Percentiles rank a stretch among this genome's conserved stretches.
Conservation (phyloP, 495 filamentous ascomycete species). For the Neurospora sp. region DNA sequence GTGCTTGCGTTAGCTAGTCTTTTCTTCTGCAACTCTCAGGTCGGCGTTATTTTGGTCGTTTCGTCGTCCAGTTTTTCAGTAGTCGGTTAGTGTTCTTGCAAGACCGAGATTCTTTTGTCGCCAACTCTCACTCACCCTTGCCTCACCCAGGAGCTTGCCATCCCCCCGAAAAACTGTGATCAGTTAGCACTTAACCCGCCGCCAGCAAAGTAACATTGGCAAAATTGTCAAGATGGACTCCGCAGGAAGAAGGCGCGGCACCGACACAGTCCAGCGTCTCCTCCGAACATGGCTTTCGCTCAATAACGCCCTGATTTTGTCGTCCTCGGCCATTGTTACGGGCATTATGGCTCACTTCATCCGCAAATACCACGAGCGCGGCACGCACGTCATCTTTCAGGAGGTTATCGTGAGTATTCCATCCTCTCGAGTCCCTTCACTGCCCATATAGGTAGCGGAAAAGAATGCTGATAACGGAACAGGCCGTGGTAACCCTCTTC, state of each 20-base stretch:
- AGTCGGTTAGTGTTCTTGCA: not conserved
- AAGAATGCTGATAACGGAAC: not conserved
- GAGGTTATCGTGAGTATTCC: slow-evolving; percentile 16
- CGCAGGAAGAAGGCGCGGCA: not conserved
- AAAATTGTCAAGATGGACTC: not conserved
- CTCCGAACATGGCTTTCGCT: slow-evolving; percentile 8
- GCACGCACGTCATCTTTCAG: slow-evolving; percentile 13
- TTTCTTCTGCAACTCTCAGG: not conserved
- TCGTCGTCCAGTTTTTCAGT: not conserved
- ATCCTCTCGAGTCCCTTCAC: not conserved
- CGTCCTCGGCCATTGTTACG: slow-evolving; percentile 17
- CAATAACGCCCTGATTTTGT: slow-evolving; percentile 16
- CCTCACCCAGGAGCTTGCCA: not conserved
- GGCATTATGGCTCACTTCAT: slow-evolving; percentile 19
- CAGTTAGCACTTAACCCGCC: not conserved
- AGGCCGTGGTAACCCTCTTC: slow-evolving; percentile 17
- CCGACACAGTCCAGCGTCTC: slow-evolving; percentile 2
- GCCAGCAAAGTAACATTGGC: not conserved
- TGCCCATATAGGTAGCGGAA: not conserved
- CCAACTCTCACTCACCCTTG: not conserved
- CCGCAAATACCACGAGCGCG: slow-evolving; percentile 8
- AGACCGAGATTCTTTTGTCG: not conserved
- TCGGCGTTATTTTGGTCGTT: not conserved
- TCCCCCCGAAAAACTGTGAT: not conserved
- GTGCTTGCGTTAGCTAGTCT: not conserved